A percentile compares a stretch with the other conserved stretches of the same genome.
phyloP scores from a whole-genome alignment of 805 yeast genomes.

The Ogataea ramenticola region DNA sequence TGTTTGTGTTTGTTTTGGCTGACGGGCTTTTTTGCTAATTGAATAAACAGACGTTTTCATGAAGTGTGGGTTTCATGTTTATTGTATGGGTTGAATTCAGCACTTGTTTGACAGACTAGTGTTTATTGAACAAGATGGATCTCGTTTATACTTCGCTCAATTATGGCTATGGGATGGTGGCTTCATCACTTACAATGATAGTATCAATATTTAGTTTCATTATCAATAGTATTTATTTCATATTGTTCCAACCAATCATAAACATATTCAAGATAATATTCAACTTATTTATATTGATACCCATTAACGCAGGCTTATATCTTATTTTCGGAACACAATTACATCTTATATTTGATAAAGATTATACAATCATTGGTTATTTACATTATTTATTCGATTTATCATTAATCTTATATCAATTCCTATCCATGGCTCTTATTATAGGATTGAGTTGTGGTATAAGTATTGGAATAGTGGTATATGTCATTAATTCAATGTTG shows the following conservation, averaged over 20 bases:
- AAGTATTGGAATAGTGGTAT: slow-evolving; percentile 11
- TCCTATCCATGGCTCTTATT: slow-evolving; percentile 13
- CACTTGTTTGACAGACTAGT: no score
- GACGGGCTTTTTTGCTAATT: no score
- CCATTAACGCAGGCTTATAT: not conserved
- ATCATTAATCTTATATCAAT: slow-evolving; percentile 16
- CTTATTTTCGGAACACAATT: not conserved
- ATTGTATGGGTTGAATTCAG: no score
- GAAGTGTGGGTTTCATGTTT: no score
- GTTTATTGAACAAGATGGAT: no score
- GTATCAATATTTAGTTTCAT: not conserved
- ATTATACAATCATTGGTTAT: not conserved
- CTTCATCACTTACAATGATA: not conserved
- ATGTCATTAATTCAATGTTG: slow-evolving; percentile 8
- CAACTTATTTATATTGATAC: not conserved
- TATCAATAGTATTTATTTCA: not conserved
- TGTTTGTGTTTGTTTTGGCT: no score
- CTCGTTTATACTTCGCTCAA: no score
- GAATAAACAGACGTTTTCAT: no score
- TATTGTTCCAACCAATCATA: not conserved
- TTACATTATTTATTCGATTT: not conserved
- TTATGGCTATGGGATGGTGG: no score
- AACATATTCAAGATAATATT: not conserved
- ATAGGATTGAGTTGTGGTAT: slow-evolving; percentile 17
- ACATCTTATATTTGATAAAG: not conserved